These are phyloP conservation scores for Candida sakaeoensis DNA, from an alignment of 805 yeast species.

Conservation along the genomic window DNA sequence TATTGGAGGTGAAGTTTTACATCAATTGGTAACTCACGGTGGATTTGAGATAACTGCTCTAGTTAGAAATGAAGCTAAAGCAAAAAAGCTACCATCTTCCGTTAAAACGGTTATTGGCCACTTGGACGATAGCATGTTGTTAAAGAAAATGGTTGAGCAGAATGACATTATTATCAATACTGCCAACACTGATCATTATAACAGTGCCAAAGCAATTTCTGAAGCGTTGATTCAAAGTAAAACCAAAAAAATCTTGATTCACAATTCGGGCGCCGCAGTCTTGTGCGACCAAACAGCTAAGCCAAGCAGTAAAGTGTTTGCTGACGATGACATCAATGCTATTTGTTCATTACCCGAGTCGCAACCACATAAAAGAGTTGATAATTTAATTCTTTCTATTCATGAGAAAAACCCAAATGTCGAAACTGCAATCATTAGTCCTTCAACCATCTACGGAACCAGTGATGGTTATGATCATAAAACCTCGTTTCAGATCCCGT, in stretches of 20 bases:
- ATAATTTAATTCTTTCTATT: constrained; percentile 23
- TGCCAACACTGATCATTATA: constrained; percentile 26
- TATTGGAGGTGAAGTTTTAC: constrained; percentile 11
- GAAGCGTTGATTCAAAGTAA: constrained; percentile 18
- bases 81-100: constrained; percentile 12
- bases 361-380: constrained; percentile 33
- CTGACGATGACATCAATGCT: constrained; percentile 21
- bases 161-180: constrained; percentile 30
- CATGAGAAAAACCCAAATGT: constrained; percentile 26
- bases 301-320: constrained; percentile 17
- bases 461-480: constrained; percentile 27
- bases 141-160: constrained; percentile 15
- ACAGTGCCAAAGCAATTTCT: constrained; percentile 18
- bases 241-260: constrained; percentile 21
- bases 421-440: constrained; percentile 27
- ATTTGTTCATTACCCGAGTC: constrained; percentile 17
- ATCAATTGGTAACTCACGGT: constrained; percentile 17
- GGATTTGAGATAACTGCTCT: constrained; percentile 19
- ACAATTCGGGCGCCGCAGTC: constrained; percentile 35
- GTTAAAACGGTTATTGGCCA: constrained; percentile 22
- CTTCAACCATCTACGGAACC: constrained; percentile 32
- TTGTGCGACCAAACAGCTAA: constrained; percentile 18
- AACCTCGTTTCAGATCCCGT: constrained; percentile 29
- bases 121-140: constrained; percentile 15
- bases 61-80: constrained; percentile 20